Conservation (phyloP, 2,329 filamentous ascomycete species). For the Ceratocystis harringtonii region DNA sequence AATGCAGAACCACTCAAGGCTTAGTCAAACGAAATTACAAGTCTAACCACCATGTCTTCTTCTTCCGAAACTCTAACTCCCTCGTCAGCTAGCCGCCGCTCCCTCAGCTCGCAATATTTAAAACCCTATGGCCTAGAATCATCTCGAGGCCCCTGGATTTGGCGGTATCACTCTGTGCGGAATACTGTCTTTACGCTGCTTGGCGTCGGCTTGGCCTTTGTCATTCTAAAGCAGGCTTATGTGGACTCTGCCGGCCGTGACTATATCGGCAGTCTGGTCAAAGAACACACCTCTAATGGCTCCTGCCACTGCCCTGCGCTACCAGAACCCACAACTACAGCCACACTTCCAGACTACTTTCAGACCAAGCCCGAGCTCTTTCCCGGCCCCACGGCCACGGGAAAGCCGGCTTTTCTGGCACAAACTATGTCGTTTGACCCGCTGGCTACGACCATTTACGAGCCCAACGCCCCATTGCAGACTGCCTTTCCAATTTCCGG, state of each 20-base stretch:
- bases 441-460: constrained; percentile 38
- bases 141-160: background rate
- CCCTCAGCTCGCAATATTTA: background rate
- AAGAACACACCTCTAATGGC: constrained; percentile 4
- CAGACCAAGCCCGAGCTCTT: constrained; percentile 45
- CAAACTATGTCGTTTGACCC: constrained; percentile 55
- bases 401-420: constrained; percentile 52
- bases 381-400: constrained; percentile 55
- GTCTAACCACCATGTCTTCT: background rate
- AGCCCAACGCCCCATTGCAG: constrained; percentile 55
- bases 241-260: constrained; percentile 17
- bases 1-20: background rate
- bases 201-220: constrained; percentile 25
- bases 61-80: background rate
- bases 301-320: constrained; percentile 23
- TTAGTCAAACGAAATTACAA: background rate
- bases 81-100: background rate
- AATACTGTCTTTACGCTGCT: constrained; percentile 21
- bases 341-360: constrained; percentile 45
- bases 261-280: constrained; percentile 14
- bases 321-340: constrained; percentile 20
- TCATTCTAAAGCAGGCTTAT: constrained; percentile 25
- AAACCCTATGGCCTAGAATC: background rate
- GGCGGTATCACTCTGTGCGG: constrained; percentile 14
- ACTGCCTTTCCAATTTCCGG: constrained; percentile 54